phyloP scores from a whole-genome alignment of 352 stramenopile species.

The Globisporangium solare region DNA sequence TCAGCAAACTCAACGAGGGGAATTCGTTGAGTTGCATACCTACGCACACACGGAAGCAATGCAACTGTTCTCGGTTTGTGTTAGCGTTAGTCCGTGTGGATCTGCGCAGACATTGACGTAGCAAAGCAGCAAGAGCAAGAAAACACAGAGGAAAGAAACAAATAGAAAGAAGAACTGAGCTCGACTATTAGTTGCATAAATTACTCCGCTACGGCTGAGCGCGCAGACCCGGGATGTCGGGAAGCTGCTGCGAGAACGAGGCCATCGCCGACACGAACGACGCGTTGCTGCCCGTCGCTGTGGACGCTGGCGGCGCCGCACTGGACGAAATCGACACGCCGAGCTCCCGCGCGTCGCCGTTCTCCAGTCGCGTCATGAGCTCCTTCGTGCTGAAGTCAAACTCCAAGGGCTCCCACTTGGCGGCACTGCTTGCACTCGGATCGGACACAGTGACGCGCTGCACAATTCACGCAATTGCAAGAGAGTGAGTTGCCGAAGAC shows the following conservation, averaged over 20 bases:
- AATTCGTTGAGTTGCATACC: no score
- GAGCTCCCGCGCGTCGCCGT: constrained; percentile 45
- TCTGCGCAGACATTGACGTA: no score
- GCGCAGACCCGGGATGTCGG: background rate
- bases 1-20: no score
- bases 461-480: background rate
- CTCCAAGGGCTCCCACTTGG: constrained; percentile 61
- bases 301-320: no score
- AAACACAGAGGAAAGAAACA: no score
- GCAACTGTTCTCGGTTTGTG: no score
- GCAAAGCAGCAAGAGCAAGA: no score
- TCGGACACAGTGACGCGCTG: constrained; percentile 29
- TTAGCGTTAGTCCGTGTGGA: no score
- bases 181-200: no score
- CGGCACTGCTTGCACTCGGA: constrained; percentile 10
- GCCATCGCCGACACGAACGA: constrained; percentile 10
- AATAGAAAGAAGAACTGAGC: no score
- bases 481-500: background rate
- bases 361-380: constrained; percentile 47
- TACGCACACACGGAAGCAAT: no score
- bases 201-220: constrained; percentile 1
- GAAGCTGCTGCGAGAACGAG: constrained; percentile 3
- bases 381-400: constrained; percentile 53
- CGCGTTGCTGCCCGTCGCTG: no score
- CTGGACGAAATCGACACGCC: constrained; percentile 53